phyloP scores from a whole-genome alignment of 23 red algal genomes.

The Gracilariopsis chorda region DNA sequence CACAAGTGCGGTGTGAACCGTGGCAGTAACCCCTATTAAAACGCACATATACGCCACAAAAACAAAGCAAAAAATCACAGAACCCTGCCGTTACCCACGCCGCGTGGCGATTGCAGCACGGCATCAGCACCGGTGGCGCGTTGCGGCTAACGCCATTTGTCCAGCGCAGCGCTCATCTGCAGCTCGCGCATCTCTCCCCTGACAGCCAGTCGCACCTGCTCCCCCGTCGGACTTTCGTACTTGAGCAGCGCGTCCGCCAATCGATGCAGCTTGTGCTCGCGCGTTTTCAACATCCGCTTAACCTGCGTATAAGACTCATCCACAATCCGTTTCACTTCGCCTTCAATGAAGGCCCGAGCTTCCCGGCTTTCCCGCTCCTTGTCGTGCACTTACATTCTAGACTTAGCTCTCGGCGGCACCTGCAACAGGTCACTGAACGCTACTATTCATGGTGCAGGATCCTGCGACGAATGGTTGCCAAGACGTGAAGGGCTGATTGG shows the following conservation, averaged over 20 bases:
- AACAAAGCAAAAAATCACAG: too few species aligned
- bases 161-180: too few species aligned
- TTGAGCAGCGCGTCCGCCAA: conserved; percentile 73
- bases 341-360: conserved; percentile 64
- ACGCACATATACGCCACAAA: too few species aligned
- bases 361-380: conserved; percentile 51
- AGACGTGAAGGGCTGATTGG: too few species aligned
- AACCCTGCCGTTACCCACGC: not conserved
- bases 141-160: not conserved
- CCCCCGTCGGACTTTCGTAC: conserved; percentile 73
- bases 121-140: not conserved
- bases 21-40: too few species aligned
- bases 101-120: not conserved
- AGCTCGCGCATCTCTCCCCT: conserved; percentile 49
- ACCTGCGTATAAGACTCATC: conserved; percentile 75
- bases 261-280: conserved; percentile 73
- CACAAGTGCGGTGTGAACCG: too few species aligned
- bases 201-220: conserved; percentile 60
- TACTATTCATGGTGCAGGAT: too few species aligned
- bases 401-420: too few species aligned
- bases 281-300: conserved; percentile 54
- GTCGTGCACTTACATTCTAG: too few species aligned
- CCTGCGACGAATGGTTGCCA: too few species aligned
- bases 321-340: conserved; percentile 64
- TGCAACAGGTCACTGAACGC: too few species aligned